Evolutionary conservation across 2,329 filamentous ascomycete species (phyloP).

Genomic region (Stachybotrys elegans): DNA sequence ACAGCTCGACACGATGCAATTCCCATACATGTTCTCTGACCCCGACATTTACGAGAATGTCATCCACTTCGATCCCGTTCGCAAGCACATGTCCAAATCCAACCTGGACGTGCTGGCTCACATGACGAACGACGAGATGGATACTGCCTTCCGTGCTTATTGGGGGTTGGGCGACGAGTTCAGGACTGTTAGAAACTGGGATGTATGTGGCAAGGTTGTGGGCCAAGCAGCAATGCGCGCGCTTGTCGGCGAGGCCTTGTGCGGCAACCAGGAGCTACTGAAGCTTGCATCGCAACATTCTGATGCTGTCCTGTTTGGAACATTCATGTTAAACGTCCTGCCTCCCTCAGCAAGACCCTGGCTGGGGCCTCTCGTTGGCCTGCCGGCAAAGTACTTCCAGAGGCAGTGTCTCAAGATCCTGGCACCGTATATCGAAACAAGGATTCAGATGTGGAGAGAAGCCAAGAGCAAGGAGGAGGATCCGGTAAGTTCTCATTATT

Average conservation of each 20-base stretch:
- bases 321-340: neutral
- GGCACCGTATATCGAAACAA: neutral
- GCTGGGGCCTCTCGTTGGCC: neutral
- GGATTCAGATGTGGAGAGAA: neutral
- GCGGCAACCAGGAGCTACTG: neutral
- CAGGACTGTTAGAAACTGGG: neutral
- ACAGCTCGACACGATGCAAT: neutral
- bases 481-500: neutral
- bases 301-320: neutral
- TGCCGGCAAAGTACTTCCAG: neutral
- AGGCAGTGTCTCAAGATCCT: neutral
- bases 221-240: neutral
- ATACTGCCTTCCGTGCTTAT: neutral
- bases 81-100: neutral
- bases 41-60: constrained; percentile 1
- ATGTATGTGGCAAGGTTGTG: neutral
- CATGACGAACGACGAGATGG: neutral
- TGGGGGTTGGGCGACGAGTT: neutral
- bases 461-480: neutral
- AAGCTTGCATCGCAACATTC: no score
- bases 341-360: neutral
- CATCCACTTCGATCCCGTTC: constrained; percentile 1
- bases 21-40: neutral
- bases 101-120: neutral
- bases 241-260: neutral